Base-by-base conservation (phyloP, 371 early-diverging fungal genomes). In the Neoconidiobolus thromboides region DNA sequence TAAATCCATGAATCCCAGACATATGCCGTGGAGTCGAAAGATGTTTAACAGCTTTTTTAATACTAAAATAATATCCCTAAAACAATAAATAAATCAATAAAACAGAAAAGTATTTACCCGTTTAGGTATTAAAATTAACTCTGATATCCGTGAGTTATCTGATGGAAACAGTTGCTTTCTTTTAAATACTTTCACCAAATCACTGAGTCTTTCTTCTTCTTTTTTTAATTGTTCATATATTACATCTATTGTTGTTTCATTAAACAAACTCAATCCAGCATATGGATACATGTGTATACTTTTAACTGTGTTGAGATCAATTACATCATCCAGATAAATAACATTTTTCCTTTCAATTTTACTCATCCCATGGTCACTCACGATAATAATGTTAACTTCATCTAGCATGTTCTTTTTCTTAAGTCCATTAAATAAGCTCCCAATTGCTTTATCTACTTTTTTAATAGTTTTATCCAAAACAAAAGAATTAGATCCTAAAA, bases 321-420 rank as follows among this genome's bases (percentile, higher is more conserved):
- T 70, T 26, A 73, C 70, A 55, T 90, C 87, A 55, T 91, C 93
- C 55, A 91, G 72, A 64, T 76, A 87, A 42, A 91, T 77, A n/a
- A 78, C 69, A 53, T 76, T 67, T n/a, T 73, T 63, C 3, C 68
- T 64, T 10, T 68, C 65, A 0, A 65, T 69, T 42, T 71, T 64
- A 3, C 89, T 75, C 94, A 96, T 94, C 1, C 96, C 95, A 61
- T 95, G 96, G 67, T 94, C 95, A 61, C 90, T 80, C 7, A 92
- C 89, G 36, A 94, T 65, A n/a, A 96, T 73, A 10, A 92, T 57
- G 65, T 94, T 85, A 39, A 86, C 81, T 40, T 77, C 68, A 0
- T 75, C 55, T 43, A 76, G 74, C 47, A 91, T 62, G 41, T 79
- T 77, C 47, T 87, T 71, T 6, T 62, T 58, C 1, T 65, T 68